Evolutionary conservation across 768 basidiomycete species (phyloP).

Genomic region (Lactifluus hygrophoroides): DNA sequence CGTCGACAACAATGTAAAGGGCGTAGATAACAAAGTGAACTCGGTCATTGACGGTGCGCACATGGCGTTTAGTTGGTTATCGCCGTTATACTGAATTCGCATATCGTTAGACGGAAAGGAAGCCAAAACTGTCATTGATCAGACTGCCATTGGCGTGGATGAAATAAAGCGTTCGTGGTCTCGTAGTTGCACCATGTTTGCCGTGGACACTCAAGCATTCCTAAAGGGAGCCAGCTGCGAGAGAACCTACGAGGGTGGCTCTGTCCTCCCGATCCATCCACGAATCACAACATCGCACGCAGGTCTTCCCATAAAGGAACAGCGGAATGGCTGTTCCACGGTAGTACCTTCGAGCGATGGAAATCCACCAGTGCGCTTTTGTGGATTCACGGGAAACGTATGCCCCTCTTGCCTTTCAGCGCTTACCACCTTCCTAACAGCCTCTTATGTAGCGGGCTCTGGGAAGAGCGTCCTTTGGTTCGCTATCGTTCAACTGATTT

Average conservation of each 20-base stretch:
- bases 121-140: background rate
- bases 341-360: no score
- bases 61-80: background rate
- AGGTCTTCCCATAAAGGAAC: background rate
- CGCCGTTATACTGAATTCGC: background rate
- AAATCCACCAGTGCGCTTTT: no score
- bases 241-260: background rate
- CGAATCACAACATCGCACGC: no score
- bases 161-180: background rate
- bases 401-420: no score
- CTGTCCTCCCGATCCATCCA: background rate
- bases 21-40: background rate
- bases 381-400: no score
- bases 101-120: background rate
- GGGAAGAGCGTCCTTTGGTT: no score
- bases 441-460: background rate
- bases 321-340: no score
- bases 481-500: background rate
- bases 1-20: background rate
- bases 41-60: background rate
- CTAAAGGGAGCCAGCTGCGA: no score
- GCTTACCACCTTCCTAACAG: no score
- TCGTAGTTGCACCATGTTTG: background rate
- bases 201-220: background rate
- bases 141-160: background rate